A percentile compares a stretch with the other conserved stretches of the same genome.
phyloP scores from a whole-genome alignment of 2,329 filamentous ascomycete genomes.

The Calonectria hongkongensis region DNA sequence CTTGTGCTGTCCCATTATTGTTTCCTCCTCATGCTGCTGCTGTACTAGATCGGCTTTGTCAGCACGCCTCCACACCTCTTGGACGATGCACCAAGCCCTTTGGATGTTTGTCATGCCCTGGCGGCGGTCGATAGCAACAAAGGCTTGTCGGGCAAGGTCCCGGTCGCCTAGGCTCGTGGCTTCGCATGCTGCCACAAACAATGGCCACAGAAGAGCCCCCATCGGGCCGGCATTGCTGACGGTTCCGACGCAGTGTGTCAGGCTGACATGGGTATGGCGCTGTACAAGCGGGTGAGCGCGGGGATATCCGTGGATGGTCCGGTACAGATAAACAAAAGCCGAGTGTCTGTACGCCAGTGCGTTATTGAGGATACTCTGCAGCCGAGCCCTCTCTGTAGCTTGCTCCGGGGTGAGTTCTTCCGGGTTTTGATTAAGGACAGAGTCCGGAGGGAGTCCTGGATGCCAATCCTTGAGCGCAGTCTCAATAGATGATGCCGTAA shows the following conservation, averaged over 20 bases:
- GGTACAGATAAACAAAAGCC: constrained; percentile 75
- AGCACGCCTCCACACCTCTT: constrained; percentile 76
- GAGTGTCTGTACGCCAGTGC: constrained; percentile 77
- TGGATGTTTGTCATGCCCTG: constrained; percentile 81
- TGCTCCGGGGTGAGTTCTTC: constrained; percentile 52
- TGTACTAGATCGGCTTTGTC: constrained; percentile 61
- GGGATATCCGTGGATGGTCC: constrained; percentile 70
- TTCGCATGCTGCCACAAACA: constrained; percentile 79
- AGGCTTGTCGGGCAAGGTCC: constrained; percentile 69
- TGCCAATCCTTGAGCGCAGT: constrained; percentile 73
- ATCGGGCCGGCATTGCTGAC: constrained; percentile 75
- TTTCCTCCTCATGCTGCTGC: constrained; percentile 48
- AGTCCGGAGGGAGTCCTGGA: constrained; percentile 68
- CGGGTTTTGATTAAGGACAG: constrained; percentile 47
- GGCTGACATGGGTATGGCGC: constrained; percentile 69
- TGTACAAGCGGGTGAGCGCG: constrained; percentile 71
- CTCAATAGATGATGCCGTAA: constrained; percentile 73
- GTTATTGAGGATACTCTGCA: constrained; percentile 75
- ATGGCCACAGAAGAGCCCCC: constrained; percentile 78
- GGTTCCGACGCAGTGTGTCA: constrained; percentile 73
- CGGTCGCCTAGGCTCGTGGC: constrained; percentile 70
- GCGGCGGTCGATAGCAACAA: constrained; percentile 71
- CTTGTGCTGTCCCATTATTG: constrained; percentile 43
- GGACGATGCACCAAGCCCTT: constrained; percentile 75
- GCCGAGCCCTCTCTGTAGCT: constrained; percentile 61